A percentile compares a stretch with the other conserved stretches of the same genome.
These are phyloP conservation scores for Stramenopiles sp. DNA, from an alignment of 352 stramenopile species.

Conservation along the genomic window DNA sequence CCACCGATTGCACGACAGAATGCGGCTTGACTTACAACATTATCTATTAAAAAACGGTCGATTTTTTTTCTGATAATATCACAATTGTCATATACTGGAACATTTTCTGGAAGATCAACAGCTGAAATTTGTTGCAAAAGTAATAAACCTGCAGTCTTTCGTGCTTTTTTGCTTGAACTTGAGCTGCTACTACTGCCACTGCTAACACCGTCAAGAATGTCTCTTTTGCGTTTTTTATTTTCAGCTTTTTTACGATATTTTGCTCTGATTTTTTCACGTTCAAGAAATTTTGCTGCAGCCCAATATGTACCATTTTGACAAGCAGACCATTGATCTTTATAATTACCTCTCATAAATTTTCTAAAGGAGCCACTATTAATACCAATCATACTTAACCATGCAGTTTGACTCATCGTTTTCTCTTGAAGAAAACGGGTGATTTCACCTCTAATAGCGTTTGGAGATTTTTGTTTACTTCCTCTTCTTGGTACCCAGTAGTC, in stretches of 20 bases:
- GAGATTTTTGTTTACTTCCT: too few relatives aligned
- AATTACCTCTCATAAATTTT: slow-evolving; percentile 33
- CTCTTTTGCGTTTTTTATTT: not conserved
- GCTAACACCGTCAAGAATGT: not conserved
- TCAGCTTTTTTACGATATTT: not conserved
- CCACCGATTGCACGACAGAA: slow-evolving; percentile 26
- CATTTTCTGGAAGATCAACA: slow-evolving; percentile 24
- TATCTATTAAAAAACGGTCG: slow-evolving; percentile 24
- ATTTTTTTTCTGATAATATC: slow-evolving; percentile 34
- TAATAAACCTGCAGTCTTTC: slow-evolving; percentile 15
- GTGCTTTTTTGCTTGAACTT: slow-evolving; percentile 16
- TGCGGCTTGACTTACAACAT: slow-evolving; percentile 26
- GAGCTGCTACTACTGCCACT: not conserved
- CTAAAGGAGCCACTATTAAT: slow-evolving; percentile 33
- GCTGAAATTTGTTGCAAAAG: slow-evolving; percentile 25
- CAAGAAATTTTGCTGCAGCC: slow-evolving; percentile 27
- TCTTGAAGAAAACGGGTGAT: slow-evolving; percentile 30
- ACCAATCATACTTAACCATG: slow-evolving; percentile 24
- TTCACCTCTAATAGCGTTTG: slow-evolving; percentile 28
- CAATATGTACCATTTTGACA: slow-evolving; percentile 29
- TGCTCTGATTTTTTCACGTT: slow-evolving; percentile 23
- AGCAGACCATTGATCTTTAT: slow-evolving; percentile 27
- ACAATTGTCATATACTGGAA: slow-evolving; percentile 35
- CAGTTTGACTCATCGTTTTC: slow-evolving; percentile 33
- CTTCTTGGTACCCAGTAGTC: too few relatives aligned